Conservation (phyloP, 176 grass and related monocot genomes). For the Aegilops speltoides region DNA sequence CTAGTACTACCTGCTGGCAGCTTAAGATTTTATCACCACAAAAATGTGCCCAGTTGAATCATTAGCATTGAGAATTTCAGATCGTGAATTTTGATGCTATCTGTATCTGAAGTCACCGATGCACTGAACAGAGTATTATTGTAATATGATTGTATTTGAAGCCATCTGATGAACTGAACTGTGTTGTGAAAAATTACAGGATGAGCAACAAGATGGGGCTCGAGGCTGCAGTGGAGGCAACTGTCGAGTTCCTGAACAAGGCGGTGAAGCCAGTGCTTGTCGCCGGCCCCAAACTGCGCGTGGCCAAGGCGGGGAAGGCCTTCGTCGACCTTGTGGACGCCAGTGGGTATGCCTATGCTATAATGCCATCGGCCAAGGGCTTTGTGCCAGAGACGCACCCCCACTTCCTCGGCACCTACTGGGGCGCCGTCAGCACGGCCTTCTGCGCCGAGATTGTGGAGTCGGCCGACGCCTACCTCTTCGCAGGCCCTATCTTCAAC, state of each 20-base stretch:
- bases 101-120: not conserved
- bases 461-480: slow-evolving; percentile 81
- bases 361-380: slow-evolving; percentile 90
- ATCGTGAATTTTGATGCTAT: not conserved
- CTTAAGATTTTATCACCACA: not conserved
- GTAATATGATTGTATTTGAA: not conserved
- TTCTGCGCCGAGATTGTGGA: slow-evolving; percentile 88
- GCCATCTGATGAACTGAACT: not conserved
- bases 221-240: slow-evolving; percentile 68
- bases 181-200: slow-evolving; percentile 25
- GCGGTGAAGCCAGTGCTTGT: slow-evolving; percentile 82
- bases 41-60: not conserved
- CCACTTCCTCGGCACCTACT: slow-evolving; percentile 83
- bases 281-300: slow-evolving; percentile 66
- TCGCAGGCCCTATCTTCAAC: slow-evolving; percentile 83
- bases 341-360: slow-evolving; percentile 65
- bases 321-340: slow-evolving; percentile 58
- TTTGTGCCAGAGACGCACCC: slow-evolving; percentile 73
- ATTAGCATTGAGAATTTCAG: not conserved
- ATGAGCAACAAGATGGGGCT: slow-evolving; percentile 76
- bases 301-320: slow-evolving; percentile 59
- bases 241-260: slow-evolving; percentile 69
- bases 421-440: slow-evolving; percentile 80
- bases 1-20: not conserved
- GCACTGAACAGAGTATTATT: not conserved